phyloP scores from a whole-genome alignment of 2,329 filamentous ascomycete genomes.

The Biscogniauxia sp. region DNA sequence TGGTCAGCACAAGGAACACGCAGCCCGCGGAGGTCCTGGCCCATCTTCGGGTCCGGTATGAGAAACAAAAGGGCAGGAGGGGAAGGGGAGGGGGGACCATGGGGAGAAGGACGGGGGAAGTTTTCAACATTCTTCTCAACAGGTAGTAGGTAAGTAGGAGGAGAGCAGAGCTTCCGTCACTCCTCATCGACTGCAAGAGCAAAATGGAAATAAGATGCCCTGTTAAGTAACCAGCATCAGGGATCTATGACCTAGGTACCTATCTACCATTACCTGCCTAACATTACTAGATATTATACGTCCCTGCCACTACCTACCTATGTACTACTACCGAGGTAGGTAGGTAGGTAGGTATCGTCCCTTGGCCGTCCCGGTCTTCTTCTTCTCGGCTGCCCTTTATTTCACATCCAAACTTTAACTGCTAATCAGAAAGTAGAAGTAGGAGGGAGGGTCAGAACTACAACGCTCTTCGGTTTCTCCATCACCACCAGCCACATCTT shows the following conservation, averaged over 20 bases:
- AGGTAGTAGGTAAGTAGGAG: not conserved
- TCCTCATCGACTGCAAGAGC: not conserved
- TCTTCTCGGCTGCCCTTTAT: not conserved
- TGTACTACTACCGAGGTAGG: too few relatives aligned
- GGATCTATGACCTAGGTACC: not conserved
- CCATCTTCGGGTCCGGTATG: not conserved
- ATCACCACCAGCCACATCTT: too few relatives aligned
- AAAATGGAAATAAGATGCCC: not conserved
- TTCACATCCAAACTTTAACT: not conserved
- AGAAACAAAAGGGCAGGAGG: not conserved
- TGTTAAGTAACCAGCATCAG: not conserved
- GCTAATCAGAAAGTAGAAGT: not conserved
- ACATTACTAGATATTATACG: not conserved
- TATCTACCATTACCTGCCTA: not conserved
- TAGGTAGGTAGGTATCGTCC: too few relatives aligned
- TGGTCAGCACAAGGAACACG: not conserved
- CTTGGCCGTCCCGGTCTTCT: too few relatives aligned
- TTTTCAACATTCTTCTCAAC: not conserved
- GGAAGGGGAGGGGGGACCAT: not conserved
- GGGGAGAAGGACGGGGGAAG: not conserved
- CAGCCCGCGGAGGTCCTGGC: not conserved
- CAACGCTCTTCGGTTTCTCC: too few relatives aligned
- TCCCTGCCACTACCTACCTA: too few relatives aligned
- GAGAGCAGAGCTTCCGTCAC: not conserved
- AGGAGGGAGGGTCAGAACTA: not conserved